Percentiles rank a stretch among this genome's conserved stretches.
phyloP scores from a whole-genome alignment of 345 rosid species.

The Pseudoturritis turrita region DNA sequence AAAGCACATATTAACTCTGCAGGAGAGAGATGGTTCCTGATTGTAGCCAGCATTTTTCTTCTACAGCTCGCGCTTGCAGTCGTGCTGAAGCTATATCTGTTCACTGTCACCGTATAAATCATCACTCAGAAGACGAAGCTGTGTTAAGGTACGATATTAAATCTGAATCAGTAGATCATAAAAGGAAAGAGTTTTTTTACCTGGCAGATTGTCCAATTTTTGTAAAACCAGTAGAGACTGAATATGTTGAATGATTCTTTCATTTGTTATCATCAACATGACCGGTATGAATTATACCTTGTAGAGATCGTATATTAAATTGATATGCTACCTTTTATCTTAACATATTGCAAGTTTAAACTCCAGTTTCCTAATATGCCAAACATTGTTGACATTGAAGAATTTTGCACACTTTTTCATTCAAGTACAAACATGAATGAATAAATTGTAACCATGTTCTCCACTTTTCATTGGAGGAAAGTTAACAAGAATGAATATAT shows the following conservation, averaged over 20 bases:
- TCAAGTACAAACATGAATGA: no score
- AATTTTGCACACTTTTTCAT: no score
- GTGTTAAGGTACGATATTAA: neutral
- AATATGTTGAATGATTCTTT: slow-evolving; percentile 16
- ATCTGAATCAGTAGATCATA: neutral
- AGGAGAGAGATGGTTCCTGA: slow-evolving; percentile 85
- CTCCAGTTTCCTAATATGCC: no score
- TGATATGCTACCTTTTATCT: neutral
- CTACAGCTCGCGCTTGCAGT: slow-evolving; percentile 79
- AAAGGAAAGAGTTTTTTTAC: neutral
- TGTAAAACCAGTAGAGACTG: neutral
- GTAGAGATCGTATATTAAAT: neutral
- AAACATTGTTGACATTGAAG: no score
- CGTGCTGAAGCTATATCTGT: slow-evolving; percentile 68
- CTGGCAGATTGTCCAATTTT: neutral
- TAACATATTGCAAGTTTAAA: no score
- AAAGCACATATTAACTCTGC: slow-evolving; percentile 78
- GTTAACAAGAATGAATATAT: neutral
- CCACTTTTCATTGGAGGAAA: no score
- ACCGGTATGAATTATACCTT: neutral
- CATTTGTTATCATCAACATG: slow-evolving; percentile 4
- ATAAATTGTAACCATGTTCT: neutral
- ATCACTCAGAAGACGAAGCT: neutral
- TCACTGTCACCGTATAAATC: slow-evolving; percentile 40
- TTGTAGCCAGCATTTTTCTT: slow-evolving; percentile 78